These are phyloP conservation scores for Carpinus fangiana DNA, from an alignment of 306 rosid genomes.

Conservation along the genomic window DNA sequence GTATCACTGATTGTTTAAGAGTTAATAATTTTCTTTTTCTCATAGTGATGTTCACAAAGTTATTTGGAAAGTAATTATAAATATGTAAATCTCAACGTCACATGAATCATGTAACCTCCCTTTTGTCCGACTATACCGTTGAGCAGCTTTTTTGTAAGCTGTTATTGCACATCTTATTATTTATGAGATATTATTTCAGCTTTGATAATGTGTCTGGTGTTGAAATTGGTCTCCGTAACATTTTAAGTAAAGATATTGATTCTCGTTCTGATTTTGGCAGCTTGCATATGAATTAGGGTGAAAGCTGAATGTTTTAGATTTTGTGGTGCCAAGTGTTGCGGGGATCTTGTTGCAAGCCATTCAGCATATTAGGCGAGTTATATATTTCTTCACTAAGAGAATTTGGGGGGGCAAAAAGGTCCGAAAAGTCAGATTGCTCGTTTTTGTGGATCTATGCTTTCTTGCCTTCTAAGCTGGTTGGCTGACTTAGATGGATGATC, in stretches of 20 bases:
- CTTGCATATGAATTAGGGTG: slow-evolving; percentile 31
- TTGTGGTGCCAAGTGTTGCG: slow-evolving; percentile 16
- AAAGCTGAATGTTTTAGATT: slow-evolving; percentile 5
- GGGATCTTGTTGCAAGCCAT: slow-evolving; percentile 25
- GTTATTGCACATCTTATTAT: neutral
- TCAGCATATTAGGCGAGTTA: slow-evolving; percentile 15
- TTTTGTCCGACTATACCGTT: neutral
- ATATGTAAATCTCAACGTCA: neutral
- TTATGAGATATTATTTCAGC: neutral
- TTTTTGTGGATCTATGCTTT: slow-evolving; percentile 45
- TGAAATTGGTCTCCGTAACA: slow-evolving; percentile 8
- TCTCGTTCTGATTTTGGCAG: slow-evolving; percentile 25
- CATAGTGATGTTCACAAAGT: slow-evolving; percentile 3
- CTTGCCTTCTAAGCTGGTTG: slow-evolving; percentile 34
- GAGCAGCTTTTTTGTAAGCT: slow-evolving; percentile 6
- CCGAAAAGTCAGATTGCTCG: slow-evolving; percentile 24
- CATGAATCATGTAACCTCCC: slow-evolving; percentile 1
- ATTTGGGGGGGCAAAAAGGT: slow-evolving; percentile 24
- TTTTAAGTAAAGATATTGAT: slow-evolving; percentile 6
- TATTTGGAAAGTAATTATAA: slow-evolving; percentile 5
- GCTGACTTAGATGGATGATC: slow-evolving; percentile 65
- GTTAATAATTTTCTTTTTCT: slow-evolving; percentile 6
- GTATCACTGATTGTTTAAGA: neutral
- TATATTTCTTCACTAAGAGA: slow-evolving; percentile 18
- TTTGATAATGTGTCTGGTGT: neutral